These are phyloP conservation scores for Biscogniauxia sp. DNA, from an alignment of 2,329 filamentous ascomycete species.

Conservation along the genomic window DNA sequence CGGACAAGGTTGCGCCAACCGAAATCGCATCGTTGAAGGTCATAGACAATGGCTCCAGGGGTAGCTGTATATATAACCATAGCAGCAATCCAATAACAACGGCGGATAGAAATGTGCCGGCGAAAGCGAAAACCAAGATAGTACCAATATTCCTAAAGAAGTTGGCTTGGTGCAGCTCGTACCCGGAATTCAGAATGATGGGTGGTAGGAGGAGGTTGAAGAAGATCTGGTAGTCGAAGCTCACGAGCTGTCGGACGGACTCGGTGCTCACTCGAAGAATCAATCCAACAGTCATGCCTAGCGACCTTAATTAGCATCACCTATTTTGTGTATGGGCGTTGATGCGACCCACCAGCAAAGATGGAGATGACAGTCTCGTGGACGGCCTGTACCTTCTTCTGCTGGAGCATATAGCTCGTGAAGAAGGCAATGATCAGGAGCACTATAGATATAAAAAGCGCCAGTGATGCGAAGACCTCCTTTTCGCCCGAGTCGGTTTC, in stretches of 20 bases:
- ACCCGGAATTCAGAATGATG: constrained; percentile 95
- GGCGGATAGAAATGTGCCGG: constrained; percentile 93
- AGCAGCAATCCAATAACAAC: constrained; percentile 89
- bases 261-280: constrained; percentile 79
- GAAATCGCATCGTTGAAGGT: constrained; percentile 95
- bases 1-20: constrained; percentile 91
- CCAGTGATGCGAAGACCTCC: constrained; percentile 95
- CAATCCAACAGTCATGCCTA: constrained; percentile 93
- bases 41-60: constrained; percentile 80
- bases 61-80: constrained; percentile 84
- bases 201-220: constrained; percentile 98
- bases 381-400: constrained; percentile 94
- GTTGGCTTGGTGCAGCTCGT: constrained; percentile 96
- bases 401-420: constrained; percentile 94
- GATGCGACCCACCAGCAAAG: constrained; percentile 68
- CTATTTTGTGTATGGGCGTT: constrained; percentile 1
- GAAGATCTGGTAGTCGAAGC: constrained; percentile 99
- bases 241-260: constrained; percentile 85
- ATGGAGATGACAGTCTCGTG: constrained; percentile 99
- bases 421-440: constrained; percentile 93
- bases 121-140: constrained; percentile 96
- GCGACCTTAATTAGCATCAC: constrained; percentile 10
- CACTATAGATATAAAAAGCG: constrained; percentile 93
- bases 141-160: constrained; percentile 98
- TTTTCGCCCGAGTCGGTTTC: constrained; percentile 81